phyloP scores from a whole-genome alignment of 805 yeast genomes.

The Saturnispora gosingensis region DNA sequence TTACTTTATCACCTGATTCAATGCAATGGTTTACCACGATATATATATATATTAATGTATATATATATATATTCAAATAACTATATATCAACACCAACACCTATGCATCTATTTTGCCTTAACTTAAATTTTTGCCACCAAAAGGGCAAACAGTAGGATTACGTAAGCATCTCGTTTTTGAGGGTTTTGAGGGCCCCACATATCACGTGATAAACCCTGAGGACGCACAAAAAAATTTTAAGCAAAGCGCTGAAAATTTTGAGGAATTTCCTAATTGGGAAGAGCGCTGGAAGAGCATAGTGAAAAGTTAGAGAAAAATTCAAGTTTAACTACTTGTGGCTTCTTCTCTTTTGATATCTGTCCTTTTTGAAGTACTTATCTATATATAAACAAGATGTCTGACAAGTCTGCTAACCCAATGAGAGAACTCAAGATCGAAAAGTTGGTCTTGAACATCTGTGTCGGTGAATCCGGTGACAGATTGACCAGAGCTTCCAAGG shows the following conservation, averaged over 20 bases:
- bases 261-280: background rate
- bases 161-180: background rate
- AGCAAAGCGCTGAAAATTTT: background rate
- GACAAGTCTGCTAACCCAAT: conserved; percentile 78
- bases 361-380: background rate
- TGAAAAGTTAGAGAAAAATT: background rate
- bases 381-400: conserved; percentile 26
- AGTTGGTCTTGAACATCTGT: conserved; percentile 98
- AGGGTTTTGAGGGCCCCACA: background rate
- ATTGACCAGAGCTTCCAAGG: conserved; percentile 99
- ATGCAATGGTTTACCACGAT: background rate
- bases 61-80: background rate
- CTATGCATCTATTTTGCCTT: background rate
- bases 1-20: background rate
- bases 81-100: background rate
- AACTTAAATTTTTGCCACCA: background rate
- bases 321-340: background rate
- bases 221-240: background rate
- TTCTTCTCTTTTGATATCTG: background rate
- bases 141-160: background rate
- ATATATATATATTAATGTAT: too few relatives aligned
- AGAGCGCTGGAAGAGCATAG: background rate
- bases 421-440: conserved; percentile 99
- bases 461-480: conserved; percentile 99
- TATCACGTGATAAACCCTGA: conserved; percentile 1